A percentile compares a stretch with the other conserved stretches of the same genome.
These are phyloP conservation scores for Endocalyx cinctus DNA, from an alignment of 2,329 filamentous ascomycete species.

Conservation along the genomic window DNA sequence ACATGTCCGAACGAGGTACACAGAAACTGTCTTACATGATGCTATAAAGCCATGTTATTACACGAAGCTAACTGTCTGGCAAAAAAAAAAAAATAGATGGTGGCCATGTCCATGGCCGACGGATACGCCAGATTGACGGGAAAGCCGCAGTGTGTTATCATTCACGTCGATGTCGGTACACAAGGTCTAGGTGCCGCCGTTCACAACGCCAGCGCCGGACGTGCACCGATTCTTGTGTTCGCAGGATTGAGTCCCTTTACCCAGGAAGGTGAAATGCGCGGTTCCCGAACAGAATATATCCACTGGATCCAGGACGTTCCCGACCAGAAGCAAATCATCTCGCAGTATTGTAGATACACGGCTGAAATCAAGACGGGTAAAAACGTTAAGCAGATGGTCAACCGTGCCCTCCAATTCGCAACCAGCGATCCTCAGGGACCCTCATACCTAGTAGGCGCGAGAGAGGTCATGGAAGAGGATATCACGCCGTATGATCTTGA, in stretches of 20 bases:
- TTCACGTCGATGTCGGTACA: slow-evolving; percentile 79
- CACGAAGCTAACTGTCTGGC: too few species aligned
- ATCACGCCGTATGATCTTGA: slow-evolving; percentile 67
- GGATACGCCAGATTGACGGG: slow-evolving; percentile 70
- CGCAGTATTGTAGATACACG: slow-evolving; percentile 80
- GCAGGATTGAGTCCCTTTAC: slow-evolving; percentile 75
- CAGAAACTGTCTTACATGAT: too few species aligned
- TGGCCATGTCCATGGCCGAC: slow-evolving; percentile 79
- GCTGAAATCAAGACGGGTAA: slow-evolving; percentile 79
- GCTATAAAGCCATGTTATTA: too few species aligned
- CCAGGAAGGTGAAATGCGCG: slow-evolving; percentile 70
- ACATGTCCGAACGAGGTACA: slow-evolving; percentile 75
- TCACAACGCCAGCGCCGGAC: slow-evolving; percentile 72
- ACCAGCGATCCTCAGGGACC: slow-evolving; percentile 73
- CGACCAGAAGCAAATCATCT: slow-evolving; percentile 74
- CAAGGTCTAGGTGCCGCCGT: slow-evolving; percentile 74
- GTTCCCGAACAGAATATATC: slow-evolving; percentile 77
- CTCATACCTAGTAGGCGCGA: slow-evolving; percentile 71
- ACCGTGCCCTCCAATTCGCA: slow-evolving; percentile 78
- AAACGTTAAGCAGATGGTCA: slow-evolving; percentile 87
- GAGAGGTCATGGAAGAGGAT: slow-evolving; percentile 84
- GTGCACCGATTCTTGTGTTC: slow-evolving; percentile 72
- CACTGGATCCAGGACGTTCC: slow-evolving; percentile 85
- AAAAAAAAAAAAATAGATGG: slow-evolving; percentile 60
- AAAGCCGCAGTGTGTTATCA: slow-evolving; percentile 71